phyloP scores from a whole-genome alignment of 2,329 filamentous ascomycete genomes.

The Dactylellina leptospora region DNA sequence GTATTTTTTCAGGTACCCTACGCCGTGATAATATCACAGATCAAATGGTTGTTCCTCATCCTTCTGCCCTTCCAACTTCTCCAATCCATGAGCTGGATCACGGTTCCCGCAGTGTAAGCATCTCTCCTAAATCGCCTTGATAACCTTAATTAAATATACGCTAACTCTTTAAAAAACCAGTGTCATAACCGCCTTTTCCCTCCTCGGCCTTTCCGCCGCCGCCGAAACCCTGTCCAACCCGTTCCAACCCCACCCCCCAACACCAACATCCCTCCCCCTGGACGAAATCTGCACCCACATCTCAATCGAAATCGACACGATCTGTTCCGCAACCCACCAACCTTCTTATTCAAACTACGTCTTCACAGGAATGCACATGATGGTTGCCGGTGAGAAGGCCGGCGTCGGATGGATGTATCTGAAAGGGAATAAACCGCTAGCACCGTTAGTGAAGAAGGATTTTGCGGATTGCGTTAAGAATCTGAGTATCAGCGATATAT shows the following conservation, averaged over 20 bases:
- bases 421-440: slow-evolving; percentile 50
- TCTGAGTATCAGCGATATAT: slow-evolving; percentile 52
- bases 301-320: slow-evolving; percentile 47
- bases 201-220: slow-evolving; percentile 43
- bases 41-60: slow-evolving; percentile 82
- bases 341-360: slow-evolving; percentile 39
- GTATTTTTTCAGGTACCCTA: slow-evolving; percentile 78
- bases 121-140: not conserved
- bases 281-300: slow-evolving; percentile 44
- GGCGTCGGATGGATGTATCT: slow-evolving; percentile 50
- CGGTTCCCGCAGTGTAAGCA: slow-evolving; percentile 70
- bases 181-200: slow-evolving; percentile 33
- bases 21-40: slow-evolving; percentile 83
- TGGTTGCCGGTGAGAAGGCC: slow-evolving; percentile 27
- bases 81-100: slow-evolving; percentile 71
- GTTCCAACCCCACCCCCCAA: slow-evolving; percentile 8
- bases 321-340: slow-evolving; percentile 41
- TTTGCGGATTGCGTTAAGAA: slow-evolving; percentile 49
- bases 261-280: slow-evolving; percentile 36
- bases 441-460: slow-evolving; percentile 51
- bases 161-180: not conserved
- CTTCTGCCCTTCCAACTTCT: slow-evolving; percentile 82
- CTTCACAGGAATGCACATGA: slow-evolving; percentile 27
- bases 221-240: slow-evolving; percentile 29
- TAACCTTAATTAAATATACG: not conserved